Base-by-base conservation (phyloP, 352 stramenopile species). In the Globisporangium solare region DNA sequence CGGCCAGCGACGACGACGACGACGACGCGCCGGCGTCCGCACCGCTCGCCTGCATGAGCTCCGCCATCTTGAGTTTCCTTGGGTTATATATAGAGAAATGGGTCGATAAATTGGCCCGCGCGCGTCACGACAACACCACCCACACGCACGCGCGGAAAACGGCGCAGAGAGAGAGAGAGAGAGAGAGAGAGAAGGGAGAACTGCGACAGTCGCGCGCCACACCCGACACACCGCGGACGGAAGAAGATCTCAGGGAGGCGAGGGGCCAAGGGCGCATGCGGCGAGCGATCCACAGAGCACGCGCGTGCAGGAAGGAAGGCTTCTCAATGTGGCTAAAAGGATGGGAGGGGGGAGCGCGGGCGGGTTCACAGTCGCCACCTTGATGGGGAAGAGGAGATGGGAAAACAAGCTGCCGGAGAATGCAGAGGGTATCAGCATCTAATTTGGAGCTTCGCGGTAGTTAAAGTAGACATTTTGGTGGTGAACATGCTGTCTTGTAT, bases 1-100 rank as follows among this genome's bases (percentile, higher is more conserved):
- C 20, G n/a, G 56, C 31, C 35, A 27, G 47, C 47, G 51, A 64
- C 57, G 56, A 51, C 40, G 42, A 51, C 47, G 51, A 64, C 57
- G 56, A 51, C 40, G 42, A 51, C 3, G 46, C 47, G n/a, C 22
- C 47, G 14, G 27, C 39, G 22, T n/a, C 41, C 21, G 17, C 50
- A 6, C 49, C 49, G 7, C 49, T 45, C 21, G 32, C 37, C 27
- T 61, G 53, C n/a, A 51, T 51, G 24, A 51, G 10, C 12, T 27
- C 46, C 10, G 39, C 39, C 39, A 43, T 43, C 27, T 35, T 35
- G 27, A 11, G 27, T 7, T 35, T 35, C 27, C 27, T 35, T 35
- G 10, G 39, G 39, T 43, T 43, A 43, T 43, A 43, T 43, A 18
- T 43, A n/a, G 39, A 43, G 39, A 43, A 43, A 43, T 43, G 39